Base-by-base conservation (phyloP, 2,329 filamentous ascomycete genomes). In the Sphaerulina vaccinii region DNA sequence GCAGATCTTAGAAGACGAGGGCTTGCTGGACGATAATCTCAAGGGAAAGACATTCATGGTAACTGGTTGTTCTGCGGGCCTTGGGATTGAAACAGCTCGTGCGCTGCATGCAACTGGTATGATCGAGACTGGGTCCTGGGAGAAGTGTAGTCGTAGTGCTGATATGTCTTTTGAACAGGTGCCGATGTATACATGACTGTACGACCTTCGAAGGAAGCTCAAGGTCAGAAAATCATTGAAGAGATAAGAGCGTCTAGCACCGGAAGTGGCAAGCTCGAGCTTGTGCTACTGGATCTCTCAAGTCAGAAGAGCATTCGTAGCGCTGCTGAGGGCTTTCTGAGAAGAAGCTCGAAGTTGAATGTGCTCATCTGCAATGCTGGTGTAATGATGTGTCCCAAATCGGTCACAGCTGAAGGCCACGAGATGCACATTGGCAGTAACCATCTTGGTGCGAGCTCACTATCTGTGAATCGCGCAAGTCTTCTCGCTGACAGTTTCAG, bases 381-480 rank as follows among this genome's bases (percentile, higher is more conserved):
- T n/a, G 21, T 54, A 1, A 49, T 50, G 45, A 41, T 48, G 33
- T 54, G 51, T 27, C 46, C 51, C 2, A n/a, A 51, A 15, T 36
- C 27, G 1, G 23, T 29, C 19, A 47, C 36, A 19, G 23, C 42
- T 7, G 35, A 55, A 33, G 46, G 46, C 15, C 73, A 72, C 52
- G 78, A 82, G 57, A 59, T 63, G 0, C 77, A 81, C 49, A 75
- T 81, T 49, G 78, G 70, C 19, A 74, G 71, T 11, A 82, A 82
- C 61, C 73, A 81, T 58, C 64, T 82, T 23, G 42, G 42, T 45
- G 3, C 5, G 42, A 13, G 16, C 18, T 23, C 3, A 24, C n/a
- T 23, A 29, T 10, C 16, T 45, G 18, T 18, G 16, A 35, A 22
- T 11, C 13, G 33, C 3, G 27, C 18, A 1, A 16, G 8, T 11